Percentiles rank a stretch among this genome's conserved stretches.
Conservation (phyloP, 192 early-diverging fungal genomes). For the Backusella tuberculispora region DNA sequence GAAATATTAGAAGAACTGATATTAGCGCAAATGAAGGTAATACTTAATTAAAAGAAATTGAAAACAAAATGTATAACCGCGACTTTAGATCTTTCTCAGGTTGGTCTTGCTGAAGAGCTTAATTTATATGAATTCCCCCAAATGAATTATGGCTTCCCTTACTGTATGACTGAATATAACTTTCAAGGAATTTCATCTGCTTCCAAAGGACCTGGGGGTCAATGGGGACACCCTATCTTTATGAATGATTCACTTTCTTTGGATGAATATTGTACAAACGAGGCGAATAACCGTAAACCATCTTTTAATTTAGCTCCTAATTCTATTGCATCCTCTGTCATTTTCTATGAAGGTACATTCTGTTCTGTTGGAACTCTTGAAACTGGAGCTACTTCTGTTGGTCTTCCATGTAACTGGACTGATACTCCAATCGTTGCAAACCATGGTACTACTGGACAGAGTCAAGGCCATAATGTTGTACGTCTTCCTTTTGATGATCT, state of each 20-base stretch:
- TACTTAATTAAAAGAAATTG: background rate
- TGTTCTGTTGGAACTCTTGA: constrained; percentile 33
- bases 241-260: background rate
- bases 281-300: constrained; percentile 25
- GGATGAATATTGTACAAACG: constrained; percentile 30
- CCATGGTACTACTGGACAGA: constrained; percentile 6
- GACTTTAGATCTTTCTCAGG: constrained; percentile 14
- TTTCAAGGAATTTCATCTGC: background rate
- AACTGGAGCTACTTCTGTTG: constrained; percentile 31
- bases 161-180: constrained; percentile 27
- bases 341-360: constrained; percentile 31
- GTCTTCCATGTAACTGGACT: constrained; percentile 42
- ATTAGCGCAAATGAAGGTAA: constrained; percentile 13
- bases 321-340: constrained; percentile 19
- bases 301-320: constrained; percentile 21
- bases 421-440: constrained; percentile 38
- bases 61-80: background rate
- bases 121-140: constrained; percentile 32
- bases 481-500: constrained; percentile 38
- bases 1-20: constrained; percentile 16
- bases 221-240: constrained; percentile 27
- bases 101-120: constrained; percentile 27
- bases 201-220: constrained; percentile 4
- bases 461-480: constrained; percentile 25
- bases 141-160: constrained; percentile 31